Evolutionary conservation across 371 early-diverging fungal species (phyloP).

Genomic region (Blakeslea trispora): DNA sequence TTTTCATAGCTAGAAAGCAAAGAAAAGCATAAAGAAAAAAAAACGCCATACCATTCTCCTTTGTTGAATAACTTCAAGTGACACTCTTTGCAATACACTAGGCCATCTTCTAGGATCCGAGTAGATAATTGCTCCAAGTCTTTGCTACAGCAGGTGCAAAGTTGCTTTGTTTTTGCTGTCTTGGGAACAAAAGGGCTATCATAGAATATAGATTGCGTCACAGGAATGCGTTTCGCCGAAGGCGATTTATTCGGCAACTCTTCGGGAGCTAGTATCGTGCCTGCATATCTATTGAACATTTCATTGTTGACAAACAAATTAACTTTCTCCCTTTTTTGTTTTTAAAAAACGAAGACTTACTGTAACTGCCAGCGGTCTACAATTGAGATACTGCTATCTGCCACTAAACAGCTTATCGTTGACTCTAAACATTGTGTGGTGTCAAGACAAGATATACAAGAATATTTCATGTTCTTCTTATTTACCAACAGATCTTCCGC

Average conservation of each 20-base stretch:
- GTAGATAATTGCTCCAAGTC: constrained; percentile 4
- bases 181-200: constrained; percentile 1
- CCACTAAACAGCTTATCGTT: constrained; percentile 44
- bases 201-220: constrained; percentile 26
- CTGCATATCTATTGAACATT: constrained; percentile 40
- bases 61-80: constrained; percentile 32
- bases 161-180: constrained; percentile 2
- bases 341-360: constrained; percentile 18
- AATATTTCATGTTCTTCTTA: neutral
- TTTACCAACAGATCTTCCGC: constrained; percentile 61
- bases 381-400: constrained; percentile 41
- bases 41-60: constrained; percentile 40
- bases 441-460: neutral
- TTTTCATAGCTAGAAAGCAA: no score
- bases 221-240: constrained; percentile 26
- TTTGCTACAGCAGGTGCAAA: constrained; percentile 24
- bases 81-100: constrained; percentile 39
- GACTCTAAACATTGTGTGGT: constrained; percentile 36
- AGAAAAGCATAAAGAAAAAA: no score
- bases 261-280: constrained; percentile 38
- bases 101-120: constrained; percentile 8
- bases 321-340: no score
- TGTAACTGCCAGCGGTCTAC: constrained; percentile 50
- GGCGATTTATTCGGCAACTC: constrained; percentile 25
- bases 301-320: no score